Evolutionary conservation across 2,329 filamentous ascomycete genomes (phyloP), one percentile per base, ranked within the genome.

Genomic region (Ophiostoma sp.): DNA sequence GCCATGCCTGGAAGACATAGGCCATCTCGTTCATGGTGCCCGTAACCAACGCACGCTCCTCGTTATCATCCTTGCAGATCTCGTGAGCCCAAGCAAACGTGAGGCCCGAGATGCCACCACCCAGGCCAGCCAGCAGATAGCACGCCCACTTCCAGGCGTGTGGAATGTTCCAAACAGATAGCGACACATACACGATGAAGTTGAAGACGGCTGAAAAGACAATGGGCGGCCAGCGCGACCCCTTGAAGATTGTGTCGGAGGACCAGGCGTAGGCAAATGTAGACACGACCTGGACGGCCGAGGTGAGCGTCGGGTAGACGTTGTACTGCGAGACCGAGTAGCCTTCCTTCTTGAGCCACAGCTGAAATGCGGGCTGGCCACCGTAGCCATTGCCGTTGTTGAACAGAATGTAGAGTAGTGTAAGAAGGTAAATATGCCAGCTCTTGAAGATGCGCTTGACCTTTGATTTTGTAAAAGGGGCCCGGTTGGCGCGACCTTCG

Each of bases 11-110:
- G 60, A 91, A 76, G 9, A 89, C 86, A 70, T 90, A 89, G 0
- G 87, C 87, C 78, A 90, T 83, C 74, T 88, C 83, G 70, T 90
- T 91, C 86, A 90, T 90, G 16, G 81, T 78, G 0, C 81, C 88
- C 0, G 88, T 82, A 0, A 90, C 86, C 4, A 91, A 69, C 5
- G 88, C 87, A 9, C 87, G 79, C 76, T 90, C 88, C 75, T 91
- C 87, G 67, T 87, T 83, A 70, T 83, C 81, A 11, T 79, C 80
- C 49, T 76, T 77, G 73, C 81, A 83, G 58, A 83, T 82, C 72
- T 83, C 82, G 69, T 83, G 79, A 0, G 80, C 80, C 81, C 81
- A 83, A 0, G 81, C 80, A 68, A 81, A 82, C 0, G 78, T 79
- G 9, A 83, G 73, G 0, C 81, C 81, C 16, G 78, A 79, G 67